A percentile compares a stretch with the other conserved stretches of the same genome.
Evolutionary conservation across 495 filamentous ascomycete genomes (phyloP).

Genomic region (Daldinia concentrica): DNA sequence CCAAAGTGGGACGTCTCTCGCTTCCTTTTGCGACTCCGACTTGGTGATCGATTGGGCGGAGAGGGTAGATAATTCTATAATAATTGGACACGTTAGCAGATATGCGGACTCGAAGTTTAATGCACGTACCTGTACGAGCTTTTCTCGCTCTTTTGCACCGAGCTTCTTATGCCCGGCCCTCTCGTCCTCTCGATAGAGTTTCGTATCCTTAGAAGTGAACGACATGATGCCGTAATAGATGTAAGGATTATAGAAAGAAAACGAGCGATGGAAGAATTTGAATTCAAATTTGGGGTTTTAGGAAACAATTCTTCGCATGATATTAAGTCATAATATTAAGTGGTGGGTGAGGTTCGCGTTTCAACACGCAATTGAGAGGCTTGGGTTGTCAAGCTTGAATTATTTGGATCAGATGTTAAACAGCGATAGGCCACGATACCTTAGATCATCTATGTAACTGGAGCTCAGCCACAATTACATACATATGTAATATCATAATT

Average conservation of each 20-base stretch:
- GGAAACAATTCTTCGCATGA: constrained; percentile 25
- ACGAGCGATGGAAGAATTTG: not conserved
- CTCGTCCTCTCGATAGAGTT: constrained; percentile 71
- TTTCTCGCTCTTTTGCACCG: constrained; percentile 71
- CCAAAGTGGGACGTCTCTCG: constrained; percentile 56
- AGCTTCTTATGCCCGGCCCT: constrained; percentile 67
- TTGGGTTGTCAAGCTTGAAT: constrained; percentile 11
- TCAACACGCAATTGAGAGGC: constrained; percentile 33
- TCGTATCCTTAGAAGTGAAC: constrained; percentile 61
- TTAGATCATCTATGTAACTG: not conserved
- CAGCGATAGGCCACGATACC: constrained; percentile 21
- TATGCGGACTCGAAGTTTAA: constrained; percentile 17
- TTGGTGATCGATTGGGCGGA: constrained; percentile 53
- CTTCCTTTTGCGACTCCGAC: constrained; percentile 41
- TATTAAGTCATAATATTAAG: constrained; percentile 5
- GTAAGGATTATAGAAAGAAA: constrained; percentile 1
- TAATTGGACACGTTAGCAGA: constrained; percentile 30
- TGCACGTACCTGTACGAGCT: constrained; percentile 64
- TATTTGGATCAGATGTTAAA: constrained; percentile 30
- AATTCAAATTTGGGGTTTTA: constrained; percentile 18
- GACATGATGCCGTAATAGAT: constrained; percentile 54
- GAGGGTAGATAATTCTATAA: constrained; percentile 75
- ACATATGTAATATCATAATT: too few relatives aligned
- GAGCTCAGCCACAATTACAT: constrained; percentile 24
- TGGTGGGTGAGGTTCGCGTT: constrained; percentile 12